Evolutionary conservation across 2,329 filamentous ascomycete genomes (phyloP).

Genomic region (Diaporthe destruens): DNA sequence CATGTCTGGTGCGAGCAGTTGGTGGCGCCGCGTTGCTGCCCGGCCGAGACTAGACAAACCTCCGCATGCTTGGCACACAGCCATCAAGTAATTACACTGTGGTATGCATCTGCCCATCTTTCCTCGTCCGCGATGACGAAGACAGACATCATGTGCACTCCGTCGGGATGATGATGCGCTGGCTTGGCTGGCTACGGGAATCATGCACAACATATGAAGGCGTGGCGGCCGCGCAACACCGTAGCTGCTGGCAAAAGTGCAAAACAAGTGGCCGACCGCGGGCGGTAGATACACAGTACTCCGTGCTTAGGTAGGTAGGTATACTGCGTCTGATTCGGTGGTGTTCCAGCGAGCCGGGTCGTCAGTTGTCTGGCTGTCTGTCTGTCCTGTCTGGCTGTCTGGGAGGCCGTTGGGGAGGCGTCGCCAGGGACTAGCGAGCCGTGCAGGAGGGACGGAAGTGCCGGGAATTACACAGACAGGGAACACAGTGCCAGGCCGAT

Average conservation of each 20-base stretch:
- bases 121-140: neutral
- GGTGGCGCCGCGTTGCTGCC: slow-evolving; percentile 7
- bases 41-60: neutral
- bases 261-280: neutral
- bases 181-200: neutral
- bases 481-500: slow-evolving; percentile 38
- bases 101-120: neutral
- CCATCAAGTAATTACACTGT: neutral
- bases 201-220: neutral
- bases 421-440: neutral
- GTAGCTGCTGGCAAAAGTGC: neutral
- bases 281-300: too few species aligned
- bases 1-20: too few species aligned
- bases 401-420: slow-evolving; percentile 37
- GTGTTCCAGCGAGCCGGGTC: neutral
- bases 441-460: slow-evolving; percentile 38
- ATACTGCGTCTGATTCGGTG: neutral
- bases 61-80: neutral
- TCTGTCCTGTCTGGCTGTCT: neutral
- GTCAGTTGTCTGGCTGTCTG: neutral
- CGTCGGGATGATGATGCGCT: neutral
- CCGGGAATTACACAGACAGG: slow-evolving; percentile 39
- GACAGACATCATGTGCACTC: slow-evolving; percentile 7
- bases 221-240: neutral
- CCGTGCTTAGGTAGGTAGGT: too few species aligned